Evolutionary conservation across 1,139 yeast genomes (phyloP).

Genomic region (Williopsis jadinii): DNA sequence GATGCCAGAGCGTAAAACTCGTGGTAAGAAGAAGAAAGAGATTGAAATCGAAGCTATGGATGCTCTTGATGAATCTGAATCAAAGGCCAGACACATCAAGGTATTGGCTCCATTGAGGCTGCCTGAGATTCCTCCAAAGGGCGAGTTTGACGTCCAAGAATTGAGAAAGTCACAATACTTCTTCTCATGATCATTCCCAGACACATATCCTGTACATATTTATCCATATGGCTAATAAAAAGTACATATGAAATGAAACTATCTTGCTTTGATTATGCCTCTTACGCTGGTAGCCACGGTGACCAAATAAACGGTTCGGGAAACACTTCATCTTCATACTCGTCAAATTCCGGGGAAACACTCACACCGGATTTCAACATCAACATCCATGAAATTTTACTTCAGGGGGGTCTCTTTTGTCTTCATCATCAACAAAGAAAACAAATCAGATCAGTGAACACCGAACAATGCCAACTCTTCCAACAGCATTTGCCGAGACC

Average conservation of each 20-base stretch:
- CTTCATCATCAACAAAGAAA: constrained; percentile 22
- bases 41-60: constrained; percentile 5
- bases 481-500: constrained; percentile 82
- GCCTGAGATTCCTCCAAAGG: constrained; percentile 75
- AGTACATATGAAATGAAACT: no score
- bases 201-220: neutral
- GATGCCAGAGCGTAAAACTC: constrained; percentile 6
- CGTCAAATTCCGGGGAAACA: no score
- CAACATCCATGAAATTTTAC: no score
- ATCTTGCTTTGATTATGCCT: no score
- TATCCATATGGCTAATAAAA: no score
- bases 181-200: constrained; percentile 33
- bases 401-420: no score
- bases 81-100: constrained; percentile 22
- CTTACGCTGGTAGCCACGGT: no score
- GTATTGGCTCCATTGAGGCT: constrained; percentile 57
- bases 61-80: constrained; percentile 8
- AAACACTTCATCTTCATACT: no score
- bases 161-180: constrained; percentile 75
- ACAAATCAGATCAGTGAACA: neutral
- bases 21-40: constrained; percentile 2
- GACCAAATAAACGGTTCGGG: no score
- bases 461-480: constrained; percentile 46
- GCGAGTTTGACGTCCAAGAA: constrained; percentile 72
- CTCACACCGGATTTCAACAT: no score